Conservation (phyloP, 129 eudicot genomes). For the Helianthus tuberosus region DNA sequence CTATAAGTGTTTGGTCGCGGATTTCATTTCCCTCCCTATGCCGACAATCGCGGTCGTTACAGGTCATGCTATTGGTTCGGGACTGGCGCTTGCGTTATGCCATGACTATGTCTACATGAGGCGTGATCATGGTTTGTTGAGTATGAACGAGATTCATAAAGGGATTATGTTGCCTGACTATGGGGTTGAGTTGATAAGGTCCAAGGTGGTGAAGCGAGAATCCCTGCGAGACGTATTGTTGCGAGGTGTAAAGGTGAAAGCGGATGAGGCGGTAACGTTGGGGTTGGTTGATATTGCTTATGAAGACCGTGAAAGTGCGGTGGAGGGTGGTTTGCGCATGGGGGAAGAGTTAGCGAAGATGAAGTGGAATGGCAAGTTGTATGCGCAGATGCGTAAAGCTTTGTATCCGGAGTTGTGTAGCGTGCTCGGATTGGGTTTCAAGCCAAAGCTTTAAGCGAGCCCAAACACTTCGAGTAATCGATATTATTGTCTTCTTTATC, state of each 20-base stretch:
- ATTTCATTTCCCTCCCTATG: conserved; percentile 60
- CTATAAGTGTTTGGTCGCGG: conserved; percentile 38
- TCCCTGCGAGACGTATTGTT: background rate
- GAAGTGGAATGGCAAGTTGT: background rate
- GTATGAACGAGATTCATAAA: conserved; percentile 73
- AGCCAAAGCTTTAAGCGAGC: background rate
- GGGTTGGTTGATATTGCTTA: background rate
- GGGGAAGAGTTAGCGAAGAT: background rate
- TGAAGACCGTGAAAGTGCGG: background rate
- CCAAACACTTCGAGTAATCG: too few relatives aligned
- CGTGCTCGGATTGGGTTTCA: background rate
- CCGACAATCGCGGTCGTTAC: conserved; percentile 71
- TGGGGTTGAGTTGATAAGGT: background rate
- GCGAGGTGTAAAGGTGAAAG: background rate
- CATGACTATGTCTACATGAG: conserved; percentile 75
- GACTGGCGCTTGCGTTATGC: conserved; percentile 55
- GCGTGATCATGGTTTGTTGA: conserved; percentile 36
- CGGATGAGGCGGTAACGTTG: background rate
- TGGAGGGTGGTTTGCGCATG: background rate
- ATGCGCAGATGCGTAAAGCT: background rate
- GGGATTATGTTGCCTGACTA: conserved; percentile 3
- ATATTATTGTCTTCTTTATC: too few relatives aligned
- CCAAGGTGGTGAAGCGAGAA: background rate
- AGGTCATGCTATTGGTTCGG: conserved; percentile 80
- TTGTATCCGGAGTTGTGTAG: background rate